Evolutionary conservation across 805 yeast species (phyloP), one percentile per base, ranked within the genome.

Genomic region (Ogataea populi-albae): DNA sequence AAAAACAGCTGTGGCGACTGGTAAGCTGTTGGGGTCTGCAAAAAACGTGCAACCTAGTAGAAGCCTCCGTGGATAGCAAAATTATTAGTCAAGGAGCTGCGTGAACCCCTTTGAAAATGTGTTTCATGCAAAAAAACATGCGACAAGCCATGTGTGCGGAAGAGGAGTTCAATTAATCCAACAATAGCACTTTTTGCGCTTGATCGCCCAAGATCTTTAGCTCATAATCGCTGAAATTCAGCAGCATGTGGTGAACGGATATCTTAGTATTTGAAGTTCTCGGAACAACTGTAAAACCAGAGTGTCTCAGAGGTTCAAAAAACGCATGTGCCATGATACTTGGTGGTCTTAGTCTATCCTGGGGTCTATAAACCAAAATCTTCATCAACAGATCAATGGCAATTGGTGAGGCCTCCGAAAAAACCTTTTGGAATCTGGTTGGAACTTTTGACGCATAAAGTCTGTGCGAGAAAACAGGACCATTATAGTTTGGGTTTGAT

Each of bases 361-460:
- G 84, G 11, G 99, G 99, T 45, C 88, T 93, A 64, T 93, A 93
- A 32, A 87, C 95, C 45, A 93, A 73, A 30, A 93, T 78, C 40
- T 75, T 74, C 69, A 83, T 73, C 52, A 93, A 68, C 47, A 93
- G 71, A 59, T 91, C 96, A 41, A 93, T 73, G 17, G 95, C 97
- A 41, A 80, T 86, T 1, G 82, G 79, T 12, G 95, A 82, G 14
- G 95, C 89, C 47, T 83, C 74, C 38, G 86, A 73, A 54, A 84
- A 79, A 31, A 81, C 79, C 50, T 79, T 79, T 45, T 74, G 70
- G 52, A 83, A 79, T 38, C 62, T 47, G 17, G 47, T 38, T 9
- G 54, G 46, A 5, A 50, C 18, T 24, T 47, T 49, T 23, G 59
- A 50, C 6, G 58, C 45, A 41, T 49, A 57, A 10, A 54, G 76